Evolutionary conservation across 2,329 filamentous ascomycete genomes (phyloP).

Genomic region (Cercospora zeae-maydis): DNA sequence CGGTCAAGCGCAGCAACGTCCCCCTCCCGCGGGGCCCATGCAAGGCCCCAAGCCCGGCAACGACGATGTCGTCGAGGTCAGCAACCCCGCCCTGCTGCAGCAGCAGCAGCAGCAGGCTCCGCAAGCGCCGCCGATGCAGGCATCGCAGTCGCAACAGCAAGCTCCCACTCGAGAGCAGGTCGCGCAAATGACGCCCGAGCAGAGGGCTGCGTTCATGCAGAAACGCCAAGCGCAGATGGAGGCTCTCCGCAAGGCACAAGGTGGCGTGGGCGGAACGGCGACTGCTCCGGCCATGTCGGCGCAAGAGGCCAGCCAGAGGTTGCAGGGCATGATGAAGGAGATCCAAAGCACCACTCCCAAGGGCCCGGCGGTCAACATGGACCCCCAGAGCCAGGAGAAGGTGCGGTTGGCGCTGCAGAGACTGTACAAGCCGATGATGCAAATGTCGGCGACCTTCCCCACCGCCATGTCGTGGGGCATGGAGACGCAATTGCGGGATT

Average conservation of each 20-base stretch:
- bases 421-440: slow-evolving; percentile 27
- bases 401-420: slow-evolving; percentile 27
- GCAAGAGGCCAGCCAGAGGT: slow-evolving; percentile 6
- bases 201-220: slow-evolving; percentile 6
- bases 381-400: slow-evolving; percentile 21
- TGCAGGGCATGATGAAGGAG: slow-evolving; percentile 22
- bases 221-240: slow-evolving; percentile 22
- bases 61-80: slow-evolving; percentile 43
- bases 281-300: background rate
- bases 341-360: slow-evolving; percentile 26
- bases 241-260: slow-evolving; percentile 30
- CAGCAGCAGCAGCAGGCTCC: slow-evolving; percentile 21
- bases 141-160: slow-evolving; percentile 21
- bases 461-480: slow-evolving; percentile 23
- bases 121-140: slow-evolving; percentile 34
- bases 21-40: slow-evolving; percentile 8
- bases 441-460: slow-evolving; percentile 26
- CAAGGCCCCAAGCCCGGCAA: slow-evolving; percentile 31
- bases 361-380: slow-evolving; percentile 28
- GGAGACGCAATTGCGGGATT: slow-evolving; percentile 23
- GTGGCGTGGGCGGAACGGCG: slow-evolving; percentile 1
- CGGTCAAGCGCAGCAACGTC: slow-evolving; percentile 16
- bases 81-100: slow-evolving; percentile 24
- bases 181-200: slow-evolving; percentile 24
- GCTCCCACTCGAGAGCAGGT: slow-evolving; percentile 27